Evolutionary conservation across 768 basidiomycete genomes (phyloP), one percentile per base, ranked within the genome.

Genomic region (Cystobasidium tubakii): DNA sequence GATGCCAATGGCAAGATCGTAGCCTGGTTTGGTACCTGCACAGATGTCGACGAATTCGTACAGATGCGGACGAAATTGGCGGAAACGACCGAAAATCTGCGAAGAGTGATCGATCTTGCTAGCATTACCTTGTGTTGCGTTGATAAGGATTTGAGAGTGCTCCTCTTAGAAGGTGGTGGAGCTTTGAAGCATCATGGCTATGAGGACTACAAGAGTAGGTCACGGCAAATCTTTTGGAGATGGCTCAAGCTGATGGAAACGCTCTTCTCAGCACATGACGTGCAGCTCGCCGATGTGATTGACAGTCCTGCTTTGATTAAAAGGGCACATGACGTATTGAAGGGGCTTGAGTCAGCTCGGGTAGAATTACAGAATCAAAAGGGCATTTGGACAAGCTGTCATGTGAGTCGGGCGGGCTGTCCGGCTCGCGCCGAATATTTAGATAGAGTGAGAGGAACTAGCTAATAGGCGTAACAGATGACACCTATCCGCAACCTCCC

Each of bases 121-220:
- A 65, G 43, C 63, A 43, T 65, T 21, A 65, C 63, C 33, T 43
- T 65, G 34, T 43, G 33, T 12, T 33, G 33, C 63, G 63, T 65
- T 43, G 63, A 25, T 25, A 34, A 43, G 25, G 39, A 65, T 23
- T 6, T 65, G 34, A 33, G 39, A 25, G 34, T 65, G 10, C 63
- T 65, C 29, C 39, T 65, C 43, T 91, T 76, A 92, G 92, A 7
- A 80, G 81, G 75, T 87, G 91, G 80, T 94, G 34, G 57, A 7
- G 34, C 34, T 19, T n/a, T 62, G 15, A 62, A 94, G 9, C 46
- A 50, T 50, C 46, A 50, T 19, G 46, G 46, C 21, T 50, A 50
- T 19, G 46, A 21, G 46, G 89, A 93, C 19, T 97, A 97, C 83
- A 95, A 94, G 70, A 91, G 64, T 0, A 62, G 4, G 64, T 74